Percentiles rank a stretch among this genome's conserved stretches.
Evolutionary conservation across 805 yeast species (phyloP).

Genomic region (Metschnikowia matae): DNA sequence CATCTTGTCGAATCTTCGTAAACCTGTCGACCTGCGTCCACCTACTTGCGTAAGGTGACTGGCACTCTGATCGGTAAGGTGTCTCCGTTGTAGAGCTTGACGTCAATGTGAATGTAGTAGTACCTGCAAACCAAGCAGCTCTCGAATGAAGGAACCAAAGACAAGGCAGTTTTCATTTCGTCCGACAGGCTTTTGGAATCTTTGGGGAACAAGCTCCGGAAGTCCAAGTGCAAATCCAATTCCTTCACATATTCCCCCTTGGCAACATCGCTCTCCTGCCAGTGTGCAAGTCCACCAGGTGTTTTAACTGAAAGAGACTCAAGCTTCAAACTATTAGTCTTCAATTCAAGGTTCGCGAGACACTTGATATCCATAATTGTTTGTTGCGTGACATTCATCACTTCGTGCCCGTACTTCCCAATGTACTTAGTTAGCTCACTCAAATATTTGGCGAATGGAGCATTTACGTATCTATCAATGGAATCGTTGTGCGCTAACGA

Average conservation of each 20-base stretch:
- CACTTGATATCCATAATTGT: slow-evolving; percentile 26
- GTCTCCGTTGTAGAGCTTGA: slow-evolving; percentile 21
- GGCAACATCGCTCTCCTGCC: slow-evolving; percentile 5
- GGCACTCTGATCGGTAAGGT: slow-evolving; percentile 19
- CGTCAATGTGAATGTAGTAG: slow-evolving; percentile 20
- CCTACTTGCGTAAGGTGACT: slow-evolving; percentile 11
- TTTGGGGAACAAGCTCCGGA: slow-evolving; percentile 11
- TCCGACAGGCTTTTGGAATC: slow-evolving; percentile 10
- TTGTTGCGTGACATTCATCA: slow-evolving; percentile 17
- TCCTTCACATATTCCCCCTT: slow-evolving; percentile 6
- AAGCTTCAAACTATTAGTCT: slow-evolving; percentile 18
- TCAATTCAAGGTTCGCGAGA: slow-evolving; percentile 22
- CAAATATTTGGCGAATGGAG: slow-evolving; percentile 21
- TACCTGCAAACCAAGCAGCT: slow-evolving; percentile 27
- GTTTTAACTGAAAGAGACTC: slow-evolving; percentile 11
- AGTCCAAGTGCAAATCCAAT: slow-evolving; percentile 10
- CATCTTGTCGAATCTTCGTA: too few relatives aligned
- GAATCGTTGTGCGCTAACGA: slow-evolving; percentile 15
- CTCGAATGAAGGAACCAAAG: slow-evolving; percentile 27
- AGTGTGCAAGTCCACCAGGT: slow-evolving; percentile 12
- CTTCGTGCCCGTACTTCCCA: slow-evolving; percentile 16
- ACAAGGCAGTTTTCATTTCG: slow-evolving; percentile 16
- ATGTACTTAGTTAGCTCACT: slow-evolving; percentile 17
- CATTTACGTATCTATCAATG: slow-evolving; percentile 19
- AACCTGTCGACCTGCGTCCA: too few relatives aligned